These are phyloP conservation scores for Sporisorium graminicola DNA, from an alignment of 1,284 basidiomycete species.

Conservation along the genomic window DNA sequence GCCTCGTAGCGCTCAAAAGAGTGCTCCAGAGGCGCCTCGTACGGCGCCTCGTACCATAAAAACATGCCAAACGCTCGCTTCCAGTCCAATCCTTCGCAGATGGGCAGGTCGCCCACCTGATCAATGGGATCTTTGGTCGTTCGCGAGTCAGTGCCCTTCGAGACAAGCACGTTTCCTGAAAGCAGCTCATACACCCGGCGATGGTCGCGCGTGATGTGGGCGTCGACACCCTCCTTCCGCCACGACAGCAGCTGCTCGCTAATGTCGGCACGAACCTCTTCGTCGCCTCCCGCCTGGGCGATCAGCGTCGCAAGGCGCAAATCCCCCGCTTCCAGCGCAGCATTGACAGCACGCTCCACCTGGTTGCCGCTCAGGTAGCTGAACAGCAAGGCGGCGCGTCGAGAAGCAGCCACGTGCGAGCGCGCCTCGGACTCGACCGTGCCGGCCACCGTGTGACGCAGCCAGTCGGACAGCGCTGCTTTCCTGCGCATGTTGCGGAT, in stretches of 20 bases:
- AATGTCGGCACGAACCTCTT: constrained; percentile 81
- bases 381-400: constrained; percentile 73
- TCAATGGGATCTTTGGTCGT: constrained; percentile 74
- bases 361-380: constrained; percentile 88
- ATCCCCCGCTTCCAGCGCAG: constrained; percentile 82
- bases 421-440: constrained; percentile 76
- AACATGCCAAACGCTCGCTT: constrained; percentile 91
- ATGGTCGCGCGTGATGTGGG: constrained; percentile 78
- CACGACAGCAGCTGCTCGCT: constrained; percentile 84
- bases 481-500: constrained; percentile 80
- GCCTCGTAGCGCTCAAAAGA: constrained; percentile 79
- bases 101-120: constrained; percentile 76
- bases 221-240: constrained; percentile 82
- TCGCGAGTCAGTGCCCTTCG: constrained; percentile 72
- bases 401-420: constrained; percentile 62
- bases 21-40: constrained; percentile 80
- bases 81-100: constrained; percentile 92
- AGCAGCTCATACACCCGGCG: constrained; percentile 87
- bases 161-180: constrained; percentile 80
- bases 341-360: constrained; percentile 82
- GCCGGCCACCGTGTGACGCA: constrained; percentile 80
- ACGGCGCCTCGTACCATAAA: constrained; percentile 86
- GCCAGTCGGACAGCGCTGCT: constrained; percentile 85
- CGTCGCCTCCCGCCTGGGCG: constrained; percentile 86
- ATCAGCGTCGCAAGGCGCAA: constrained; percentile 91